A percentile compares a stretch with the other conserved stretches of the same genome.
Conservation (phyloP, 192 early-diverging fungal genomes). For the Radiomyces spectabilis region DNA sequence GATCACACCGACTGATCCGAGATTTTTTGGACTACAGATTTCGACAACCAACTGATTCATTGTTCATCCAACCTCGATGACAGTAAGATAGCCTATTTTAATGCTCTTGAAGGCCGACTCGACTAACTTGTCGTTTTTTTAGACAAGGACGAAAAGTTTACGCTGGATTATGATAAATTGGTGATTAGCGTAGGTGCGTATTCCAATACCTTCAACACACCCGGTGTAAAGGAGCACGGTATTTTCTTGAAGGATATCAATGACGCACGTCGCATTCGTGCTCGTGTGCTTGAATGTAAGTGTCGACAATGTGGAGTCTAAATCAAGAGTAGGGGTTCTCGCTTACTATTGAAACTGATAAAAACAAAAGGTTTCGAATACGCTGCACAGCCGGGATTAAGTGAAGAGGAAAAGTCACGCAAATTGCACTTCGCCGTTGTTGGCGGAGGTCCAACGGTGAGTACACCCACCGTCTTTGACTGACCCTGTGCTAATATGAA, state of each 20-base stretch:
- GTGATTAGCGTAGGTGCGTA: conserved; percentile 78
- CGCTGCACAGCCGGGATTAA: conserved; percentile 60
- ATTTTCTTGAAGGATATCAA: conserved; percentile 80
- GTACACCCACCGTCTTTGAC: not conserved
- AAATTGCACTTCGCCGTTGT: conserved; percentile 79
- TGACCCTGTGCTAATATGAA: not conserved
- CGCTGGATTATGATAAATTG: conserved; percentile 70
- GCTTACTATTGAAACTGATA: not conserved
- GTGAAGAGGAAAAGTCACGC: conserved; percentile 53
- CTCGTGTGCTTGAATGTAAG: conserved; percentile 66
- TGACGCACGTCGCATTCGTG: conserved; percentile 78
- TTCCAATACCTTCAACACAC: conserved; percentile 79
- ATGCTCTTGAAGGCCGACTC: not conserved
- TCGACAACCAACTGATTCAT: conserved; percentile 29
- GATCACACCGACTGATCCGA: too few species aligned
- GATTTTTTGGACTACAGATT: conserved; percentile 17
- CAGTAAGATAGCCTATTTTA: conserved; percentile 3
- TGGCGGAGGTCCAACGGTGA: conserved; percentile 81
- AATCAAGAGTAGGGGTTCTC: too few species aligned
- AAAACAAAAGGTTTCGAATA: conserved; percentile 49
- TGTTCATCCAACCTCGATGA: conserved; percentile 32
- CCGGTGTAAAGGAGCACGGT: conserved; percentile 77
- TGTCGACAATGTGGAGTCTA: too few species aligned
- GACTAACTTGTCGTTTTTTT: not conserved
- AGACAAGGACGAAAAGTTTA: conserved; percentile 29